Percentiles rank a stretch among this genome's conserved stretches.
phyloP scores from a whole-genome alignment of 805 yeast genomes.

The Metschnikowia matae region DNA sequence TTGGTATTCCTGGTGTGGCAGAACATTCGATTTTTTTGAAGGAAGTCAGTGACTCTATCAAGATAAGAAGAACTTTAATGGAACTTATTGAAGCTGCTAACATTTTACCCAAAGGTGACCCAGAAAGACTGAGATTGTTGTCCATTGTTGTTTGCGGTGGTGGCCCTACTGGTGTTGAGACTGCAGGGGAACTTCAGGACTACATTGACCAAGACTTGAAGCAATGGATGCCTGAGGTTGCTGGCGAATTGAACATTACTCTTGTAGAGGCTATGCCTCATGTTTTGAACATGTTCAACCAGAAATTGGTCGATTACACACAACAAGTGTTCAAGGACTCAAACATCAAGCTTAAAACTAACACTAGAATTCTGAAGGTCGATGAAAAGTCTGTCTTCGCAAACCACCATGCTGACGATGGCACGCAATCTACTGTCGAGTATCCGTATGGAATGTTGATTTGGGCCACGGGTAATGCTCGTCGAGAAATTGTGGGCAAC shows the following conservation, averaged over 20 bases:
- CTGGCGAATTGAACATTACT: slow-evolving; percentile 76
- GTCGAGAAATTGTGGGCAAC: slow-evolving; percentile 67
- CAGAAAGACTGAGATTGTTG: slow-evolving; percentile 79
- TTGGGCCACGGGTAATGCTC: slow-evolving; percentile 98
- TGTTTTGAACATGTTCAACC: slow-evolving; percentile 73
- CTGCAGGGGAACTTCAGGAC: slow-evolving; percentile 94
- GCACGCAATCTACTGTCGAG: slow-evolving; percentile 53
- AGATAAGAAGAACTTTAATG: slow-evolving; percentile 78
- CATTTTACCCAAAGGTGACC: slow-evolving; percentile 66
- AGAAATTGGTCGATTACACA: slow-evolving; percentile 70
- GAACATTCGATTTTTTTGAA: slow-evolving; percentile 86
- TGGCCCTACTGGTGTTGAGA: slow-evolving; percentile 98
- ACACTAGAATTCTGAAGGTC: slow-evolving; percentile 86
- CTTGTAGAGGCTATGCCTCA: slow-evolving; percentile 89
- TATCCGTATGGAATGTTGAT: slow-evolving; percentile 90
- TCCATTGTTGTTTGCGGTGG: slow-evolving; percentile 95
- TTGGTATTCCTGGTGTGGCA: slow-evolving; percentile 90
- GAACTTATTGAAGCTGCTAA: slow-evolving; percentile 87
- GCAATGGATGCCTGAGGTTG: slow-evolving; percentile 85
- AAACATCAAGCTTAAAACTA: slow-evolving; percentile 70
- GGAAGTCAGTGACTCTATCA: slow-evolving; percentile 84
- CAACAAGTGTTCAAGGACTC: slow-evolving; percentile 64
- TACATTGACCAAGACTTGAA: slow-evolving; percentile 86
- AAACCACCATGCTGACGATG: slow-evolving; percentile 58
- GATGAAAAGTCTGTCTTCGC: slow-evolving; percentile 68